phyloP scores from a whole-genome alignment of 306 rosid genomes.

The Cicer bijugum region DNA sequence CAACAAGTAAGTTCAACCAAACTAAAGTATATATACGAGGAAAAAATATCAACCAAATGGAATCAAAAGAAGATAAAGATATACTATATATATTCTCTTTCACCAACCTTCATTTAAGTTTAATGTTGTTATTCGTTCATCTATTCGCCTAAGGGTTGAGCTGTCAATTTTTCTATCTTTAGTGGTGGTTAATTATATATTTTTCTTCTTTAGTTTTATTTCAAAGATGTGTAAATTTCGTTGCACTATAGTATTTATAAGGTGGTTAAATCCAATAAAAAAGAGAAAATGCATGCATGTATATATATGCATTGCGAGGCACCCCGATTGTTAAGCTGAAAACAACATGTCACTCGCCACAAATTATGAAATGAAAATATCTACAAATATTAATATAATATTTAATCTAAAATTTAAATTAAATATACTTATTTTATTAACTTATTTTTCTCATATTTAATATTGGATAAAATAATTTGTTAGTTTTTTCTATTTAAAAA shows the following conservation, averaged over 20 bases:
- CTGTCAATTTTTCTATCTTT: constrained; percentile 54
- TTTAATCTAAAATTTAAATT: no score
- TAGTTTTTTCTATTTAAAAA: no score
- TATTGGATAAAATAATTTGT: no score
- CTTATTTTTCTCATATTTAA: no score
- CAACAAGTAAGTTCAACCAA: constrained; percentile 33
- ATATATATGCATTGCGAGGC: constrained; percentile 1
- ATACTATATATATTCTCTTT: constrained; percentile 25
- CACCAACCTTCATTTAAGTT: constrained; percentile 49
- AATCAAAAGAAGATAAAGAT: constrained; percentile 43
- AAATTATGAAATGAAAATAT: constrained; percentile 38
- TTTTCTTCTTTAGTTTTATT: constrained; percentile 9
- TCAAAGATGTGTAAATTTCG: no score
- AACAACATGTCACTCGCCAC: constrained; percentile 38
- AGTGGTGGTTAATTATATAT: constrained; percentile 46
- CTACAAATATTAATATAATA: no score
- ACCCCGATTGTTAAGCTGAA: constrained; percentile 18
- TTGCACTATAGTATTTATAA: no score
- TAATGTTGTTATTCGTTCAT: constrained; percentile 46
- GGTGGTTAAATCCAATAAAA: no score
- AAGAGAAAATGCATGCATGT: constrained; percentile 7
- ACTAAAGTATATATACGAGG: constrained; percentile 5
- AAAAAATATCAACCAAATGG: constrained; percentile 25
- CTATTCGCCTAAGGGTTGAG: constrained; percentile 63
- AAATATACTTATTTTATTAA: no score